Base-by-base conservation (phyloP, 345 rosid species). In the Arabidopsis suecica region DNA sequence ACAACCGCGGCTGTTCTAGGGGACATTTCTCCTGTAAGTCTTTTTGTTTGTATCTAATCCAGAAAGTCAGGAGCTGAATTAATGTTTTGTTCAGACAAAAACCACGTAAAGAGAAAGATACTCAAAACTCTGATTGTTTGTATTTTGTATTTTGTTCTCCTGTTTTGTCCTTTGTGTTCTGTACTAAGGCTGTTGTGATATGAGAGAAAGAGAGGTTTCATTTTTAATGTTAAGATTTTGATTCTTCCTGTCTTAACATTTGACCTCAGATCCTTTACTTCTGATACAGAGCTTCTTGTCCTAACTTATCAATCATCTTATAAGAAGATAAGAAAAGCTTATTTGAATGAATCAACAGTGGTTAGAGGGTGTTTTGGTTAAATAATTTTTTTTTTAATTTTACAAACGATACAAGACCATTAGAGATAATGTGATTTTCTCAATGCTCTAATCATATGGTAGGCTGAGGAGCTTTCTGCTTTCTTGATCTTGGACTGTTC, bases 391-490 rank as follows among this genome's bases (percentile, higher is more conserved):
- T 23, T 20, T 20, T 13, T 28, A 13, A 50, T 3, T 42, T 44
- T 42, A 55, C 71, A 69, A 62, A 77, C 6, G 59, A 76, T 34
- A 36, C 34, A 77, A 47, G n/a, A 65, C 55, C 49, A 72, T 84
- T 59, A 81, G 23, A 85, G 74, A 62, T 77, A 81, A 36, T 33
- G 47, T 2, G 56, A 72, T 23, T 78, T 80, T 16, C 78, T 81
- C 36, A 90, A 69, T 22, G 88, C 69, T 18, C 69, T 82, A 30
- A 89, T 75, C 88, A 93, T 82, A 8, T 73, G 81, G 60, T 84
- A 87, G 42, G 95, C 90, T 4, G 96, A 86, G 13, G 96, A 93
- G 74, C 71, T 86, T 70, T 91, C 88, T 30, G 96, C 91, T 45
- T 88, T 86, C 68, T 77, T 88, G 4, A 85, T 79, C 76, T 83